These are phyloP conservation scores for Fraxinus greggii DNA, from an alignment of 305 asterid genomes.

Conservation along the genomic window DNA sequence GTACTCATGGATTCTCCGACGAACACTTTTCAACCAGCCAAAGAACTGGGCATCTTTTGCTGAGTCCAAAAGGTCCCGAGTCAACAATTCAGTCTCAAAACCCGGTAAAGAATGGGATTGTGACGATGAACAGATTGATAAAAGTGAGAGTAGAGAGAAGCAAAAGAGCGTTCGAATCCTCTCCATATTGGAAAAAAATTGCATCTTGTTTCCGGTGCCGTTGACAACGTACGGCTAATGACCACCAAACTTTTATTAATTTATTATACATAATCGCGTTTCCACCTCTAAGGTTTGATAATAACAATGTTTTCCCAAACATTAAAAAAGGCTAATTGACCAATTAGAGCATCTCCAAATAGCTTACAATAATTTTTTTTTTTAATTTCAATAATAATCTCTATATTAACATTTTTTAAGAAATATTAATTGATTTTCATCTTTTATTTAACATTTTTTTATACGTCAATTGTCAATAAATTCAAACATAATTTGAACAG, in stretches of 20 bases:
- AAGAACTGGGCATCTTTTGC: conserved; percentile 54
- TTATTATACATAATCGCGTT: background rate
- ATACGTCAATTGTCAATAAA: too few species aligned
- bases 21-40: conserved; percentile 60
- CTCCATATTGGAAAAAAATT: conserved; percentile 19
- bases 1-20: conserved; percentile 71
- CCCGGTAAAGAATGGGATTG: conserved; percentile 17
- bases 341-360: background rate
- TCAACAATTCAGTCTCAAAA: conserved; percentile 30
- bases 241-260: background rate
- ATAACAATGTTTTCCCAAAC: background rate
- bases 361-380: too few species aligned
- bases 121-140: conserved; percentile 19
- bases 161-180: conserved; percentile 11
- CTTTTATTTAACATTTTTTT: too few species aligned
- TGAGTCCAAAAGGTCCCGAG: conserved; percentile 53
- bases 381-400: too few species aligned
- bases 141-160: conserved; percentile 25
- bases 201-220: background rate
- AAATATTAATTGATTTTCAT: too few species aligned
- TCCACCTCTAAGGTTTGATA: background rate
- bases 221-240: background rate
- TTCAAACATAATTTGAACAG: background rate
- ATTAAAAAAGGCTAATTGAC: background rate
- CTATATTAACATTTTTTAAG: too few species aligned